Evolutionary conservation across 345 rosid species (phyloP).

Genomic region (Physaria fendleri): DNA sequence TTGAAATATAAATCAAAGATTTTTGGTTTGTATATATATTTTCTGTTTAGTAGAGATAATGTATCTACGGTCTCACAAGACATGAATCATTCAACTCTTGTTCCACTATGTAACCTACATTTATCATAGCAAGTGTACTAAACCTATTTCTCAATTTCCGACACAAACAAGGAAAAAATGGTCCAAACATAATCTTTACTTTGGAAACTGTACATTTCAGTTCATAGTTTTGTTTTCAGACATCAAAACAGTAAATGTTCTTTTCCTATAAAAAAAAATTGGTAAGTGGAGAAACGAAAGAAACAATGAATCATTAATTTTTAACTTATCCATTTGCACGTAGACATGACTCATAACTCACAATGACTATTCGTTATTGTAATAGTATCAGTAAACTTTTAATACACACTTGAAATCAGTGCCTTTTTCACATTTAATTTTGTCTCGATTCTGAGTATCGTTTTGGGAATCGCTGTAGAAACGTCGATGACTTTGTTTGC

Average conservation of each 20-base stretch:
- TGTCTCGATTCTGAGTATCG: slow-evolving; percentile 13
- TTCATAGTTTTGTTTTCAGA: background rate
- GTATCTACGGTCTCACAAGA: background rate
- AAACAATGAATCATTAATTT: background rate
- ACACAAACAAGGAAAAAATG: slow-evolving; percentile 1
- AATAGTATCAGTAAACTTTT: background rate
- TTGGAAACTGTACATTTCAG: background rate
- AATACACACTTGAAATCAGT: slow-evolving; percentile 14
- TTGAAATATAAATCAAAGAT: background rate
- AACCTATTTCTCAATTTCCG: background rate
- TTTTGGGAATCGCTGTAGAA: background rate
- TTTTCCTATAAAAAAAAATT: background rate
- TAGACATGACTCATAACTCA: slow-evolving; percentile 15
- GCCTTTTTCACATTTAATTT: slow-evolving; percentile 14
- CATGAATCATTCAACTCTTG: background rate
- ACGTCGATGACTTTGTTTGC: slow-evolving; percentile 3
- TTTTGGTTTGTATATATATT: background rate
- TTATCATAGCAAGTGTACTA: background rate
- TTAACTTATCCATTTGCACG: slow-evolving; percentile 11
- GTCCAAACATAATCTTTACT: slow-evolving; percentile 2
- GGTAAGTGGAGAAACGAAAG: background rate
- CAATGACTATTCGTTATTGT: slow-evolving; percentile 14
- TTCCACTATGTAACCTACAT: background rate
- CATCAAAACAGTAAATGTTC: background rate
- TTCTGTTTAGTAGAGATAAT: background rate